Conservation (phyloP, 1,139 yeast species). For the Kurtzmaniella quercitrusa region DNA sequence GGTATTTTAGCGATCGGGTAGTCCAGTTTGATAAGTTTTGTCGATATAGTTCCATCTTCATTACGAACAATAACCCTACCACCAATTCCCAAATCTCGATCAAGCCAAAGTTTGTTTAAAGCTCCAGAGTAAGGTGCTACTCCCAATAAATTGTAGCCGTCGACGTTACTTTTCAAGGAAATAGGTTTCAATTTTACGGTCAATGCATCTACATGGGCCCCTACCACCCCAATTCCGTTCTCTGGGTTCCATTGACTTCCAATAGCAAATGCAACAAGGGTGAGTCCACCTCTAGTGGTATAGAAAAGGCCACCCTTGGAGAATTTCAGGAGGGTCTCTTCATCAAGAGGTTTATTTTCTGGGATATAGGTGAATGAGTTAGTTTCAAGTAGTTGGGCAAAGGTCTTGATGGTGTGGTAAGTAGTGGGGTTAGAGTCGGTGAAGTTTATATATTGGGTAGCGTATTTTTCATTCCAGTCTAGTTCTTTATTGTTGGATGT, state of each 20-base stretch:
- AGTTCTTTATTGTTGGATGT: background rate
- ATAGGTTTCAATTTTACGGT: conserved; percentile 37
- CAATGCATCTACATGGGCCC: conserved; percentile 41
- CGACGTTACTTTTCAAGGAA: conserved; percentile 25
- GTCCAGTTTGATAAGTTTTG: conserved; percentile 32
- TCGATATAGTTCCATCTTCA: conserved; percentile 18
- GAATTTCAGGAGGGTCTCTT: background rate
- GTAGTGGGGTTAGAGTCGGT: conserved; percentile 41
- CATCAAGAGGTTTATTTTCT: conserved; percentile 22
- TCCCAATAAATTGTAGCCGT: conserved; percentile 41
- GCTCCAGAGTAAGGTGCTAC: conserved; percentile 43
- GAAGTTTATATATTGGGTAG: conserved; percentile 32
- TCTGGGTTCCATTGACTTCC: conserved; percentile 38
- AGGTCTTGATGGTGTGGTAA: conserved; percentile 32
- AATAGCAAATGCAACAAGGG: conserved; percentile 36
- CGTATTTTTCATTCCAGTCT: conserved; percentile 9
- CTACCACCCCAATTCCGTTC: conserved; percentile 37
- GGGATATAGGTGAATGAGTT: conserved; percentile 28
- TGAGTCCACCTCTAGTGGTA: conserved; percentile 32
- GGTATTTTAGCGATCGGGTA: conserved; percentile 42
- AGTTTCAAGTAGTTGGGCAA: conserved; percentile 20
- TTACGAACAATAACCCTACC: conserved; percentile 33
- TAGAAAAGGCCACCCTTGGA: conserved; percentile 22
- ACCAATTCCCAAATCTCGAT: conserved; percentile 46
- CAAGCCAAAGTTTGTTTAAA: conserved; percentile 34